These are phyloP conservation scores for Beauveria rudraprayagi DNA, from an alignment of 2,329 filamentous ascomycete genomes.

Conservation along the genomic window DNA sequence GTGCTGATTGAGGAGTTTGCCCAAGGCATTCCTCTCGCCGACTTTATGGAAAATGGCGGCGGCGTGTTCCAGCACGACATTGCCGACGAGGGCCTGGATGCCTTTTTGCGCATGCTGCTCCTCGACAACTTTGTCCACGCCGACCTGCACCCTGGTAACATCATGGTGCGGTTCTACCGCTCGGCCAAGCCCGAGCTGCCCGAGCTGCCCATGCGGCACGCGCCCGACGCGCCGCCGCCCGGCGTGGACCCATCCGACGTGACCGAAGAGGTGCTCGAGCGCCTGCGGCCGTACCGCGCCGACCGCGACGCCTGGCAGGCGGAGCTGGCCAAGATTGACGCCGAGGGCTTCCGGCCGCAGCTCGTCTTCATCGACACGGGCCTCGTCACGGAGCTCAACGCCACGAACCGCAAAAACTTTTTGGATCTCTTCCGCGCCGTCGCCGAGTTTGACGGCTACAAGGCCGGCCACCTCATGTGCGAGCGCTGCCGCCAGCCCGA, in stretches of 20 bases:
- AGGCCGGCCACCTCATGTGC: constrained; percentile 91
- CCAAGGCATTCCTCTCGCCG: constrained; percentile 82
- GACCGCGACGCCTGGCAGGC: constrained; percentile 63
- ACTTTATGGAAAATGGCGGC: constrained; percentile 85
- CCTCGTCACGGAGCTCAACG: constrained; percentile 87
- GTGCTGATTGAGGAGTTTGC: constrained; percentile 95
- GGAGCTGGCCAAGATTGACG: constrained; percentile 68
- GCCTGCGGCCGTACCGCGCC: constrained; percentile 63
- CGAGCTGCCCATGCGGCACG: constrained; percentile 19
- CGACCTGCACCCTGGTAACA: constrained; percentile 93
- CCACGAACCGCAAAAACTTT: constrained; percentile 80
- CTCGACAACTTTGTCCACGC: constrained; percentile 98
- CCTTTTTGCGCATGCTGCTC: constrained; percentile 91
- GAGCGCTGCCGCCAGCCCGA: constrained; percentile 89
- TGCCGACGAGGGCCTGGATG: constrained; percentile 87
- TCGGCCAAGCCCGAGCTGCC: constrained; percentile 60
- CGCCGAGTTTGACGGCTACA: constrained; percentile 94
- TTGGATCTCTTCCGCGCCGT: constrained; percentile 92
- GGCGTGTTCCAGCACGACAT: constrained; percentile 92
- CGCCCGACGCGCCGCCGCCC: constrained; percentile 24
- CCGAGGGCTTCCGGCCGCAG: constrained; percentile 85
- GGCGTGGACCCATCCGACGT: constrained; percentile 58
- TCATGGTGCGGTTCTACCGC: constrained; percentile 98
- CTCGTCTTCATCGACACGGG: constrained; percentile 97
- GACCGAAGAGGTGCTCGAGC: constrained; percentile 76